A percentile compares a stretch with the other conserved stretches of the same genome.
phyloP scores from a whole-genome alignment of 1,284 basidiomycete species.

The Leccinum variabile region DNA sequence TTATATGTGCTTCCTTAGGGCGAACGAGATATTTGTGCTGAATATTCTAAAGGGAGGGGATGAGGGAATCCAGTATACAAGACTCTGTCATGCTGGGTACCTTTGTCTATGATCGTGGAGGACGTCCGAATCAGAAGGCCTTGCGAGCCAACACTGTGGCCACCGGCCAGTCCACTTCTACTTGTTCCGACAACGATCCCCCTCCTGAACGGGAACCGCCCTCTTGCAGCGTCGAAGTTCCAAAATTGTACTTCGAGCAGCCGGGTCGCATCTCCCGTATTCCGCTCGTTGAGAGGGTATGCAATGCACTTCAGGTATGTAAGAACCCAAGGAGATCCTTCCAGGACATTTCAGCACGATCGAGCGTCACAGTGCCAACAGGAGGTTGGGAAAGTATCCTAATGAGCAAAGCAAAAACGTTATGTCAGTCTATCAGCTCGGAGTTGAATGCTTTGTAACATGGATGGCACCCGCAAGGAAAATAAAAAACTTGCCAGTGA shows the following conservation, averaged over 20 bases:
- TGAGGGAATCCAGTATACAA: neutral
- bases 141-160: constrained; percentile 60
- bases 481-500: constrained; percentile 42
- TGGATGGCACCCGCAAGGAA: constrained; percentile 5
- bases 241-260: constrained; percentile 68
- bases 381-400: constrained; percentile 41
- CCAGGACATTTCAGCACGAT: constrained; percentile 41
- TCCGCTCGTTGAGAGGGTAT: constrained; percentile 17
- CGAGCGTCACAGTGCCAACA: constrained; percentile 33
- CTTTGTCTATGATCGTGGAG: neutral
- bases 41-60: neutral
- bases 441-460: neutral
- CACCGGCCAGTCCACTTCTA: constrained; percentile 74
- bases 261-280: constrained; percentile 60
- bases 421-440: too few relatives aligned
- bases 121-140: constrained; percentile 3
- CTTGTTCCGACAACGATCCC: constrained; percentile 39
- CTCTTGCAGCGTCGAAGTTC: constrained; percentile 44
- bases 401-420: too few relatives aligned
- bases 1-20: neutral
- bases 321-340: constrained; percentile 11
- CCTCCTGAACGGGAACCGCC: constrained; percentile 30
- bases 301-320: constrained; percentile 15
- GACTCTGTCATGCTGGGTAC: neutral
- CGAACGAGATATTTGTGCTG: neutral